A percentile compares a stretch with the other conserved stretches of the same genome.
Conservation (phyloP, 768 basidiomycete species). For the Sporobolomyces pararoseus region DNA sequence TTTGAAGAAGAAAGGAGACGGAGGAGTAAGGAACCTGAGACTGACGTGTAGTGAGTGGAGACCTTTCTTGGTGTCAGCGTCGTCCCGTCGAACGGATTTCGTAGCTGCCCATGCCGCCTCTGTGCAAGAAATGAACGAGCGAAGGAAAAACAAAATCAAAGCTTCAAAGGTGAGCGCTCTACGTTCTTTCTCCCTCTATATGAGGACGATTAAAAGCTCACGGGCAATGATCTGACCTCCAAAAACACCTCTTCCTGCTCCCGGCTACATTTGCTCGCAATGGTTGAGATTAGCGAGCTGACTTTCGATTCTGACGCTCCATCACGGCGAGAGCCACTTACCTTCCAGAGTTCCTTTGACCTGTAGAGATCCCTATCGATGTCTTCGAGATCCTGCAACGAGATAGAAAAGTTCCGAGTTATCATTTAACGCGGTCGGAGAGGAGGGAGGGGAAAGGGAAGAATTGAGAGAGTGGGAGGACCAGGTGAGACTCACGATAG, state of each 20-base stretch:
- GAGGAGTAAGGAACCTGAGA: background rate
- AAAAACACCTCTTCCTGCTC: conserved; percentile 39
- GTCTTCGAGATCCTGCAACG: conserved; percentile 33
- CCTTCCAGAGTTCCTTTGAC: conserved; percentile 40
- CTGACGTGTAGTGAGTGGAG: conserved; percentile 42
- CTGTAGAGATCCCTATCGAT: conserved; percentile 41
- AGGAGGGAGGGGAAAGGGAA: background rate
- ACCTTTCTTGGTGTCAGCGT: conserved; percentile 28
- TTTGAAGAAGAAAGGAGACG: background rate
- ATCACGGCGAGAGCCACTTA: background rate
- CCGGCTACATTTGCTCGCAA: conserved; percentile 4
- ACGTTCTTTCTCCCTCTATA: no score
- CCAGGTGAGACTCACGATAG: conserved; percentile 17
- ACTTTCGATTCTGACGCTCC: no score
- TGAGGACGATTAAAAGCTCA: background rate
- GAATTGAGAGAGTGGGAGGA: background rate
- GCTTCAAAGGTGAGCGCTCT: no score
- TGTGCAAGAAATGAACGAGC: background rate
- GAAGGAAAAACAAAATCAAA: background rate
- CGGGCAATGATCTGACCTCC: conserved; percentile 45
- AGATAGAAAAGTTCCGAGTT: no score
- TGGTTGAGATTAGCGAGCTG: no score
- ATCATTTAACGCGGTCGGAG: no score
- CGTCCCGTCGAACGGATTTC: conserved; percentile 36
- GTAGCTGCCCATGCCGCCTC: conserved; percentile 42